These are phyloP conservation scores for Aspergillus sp. DNA, from an alignment of 2,329 filamentous ascomycete genomes.

Conservation along the genomic window DNA sequence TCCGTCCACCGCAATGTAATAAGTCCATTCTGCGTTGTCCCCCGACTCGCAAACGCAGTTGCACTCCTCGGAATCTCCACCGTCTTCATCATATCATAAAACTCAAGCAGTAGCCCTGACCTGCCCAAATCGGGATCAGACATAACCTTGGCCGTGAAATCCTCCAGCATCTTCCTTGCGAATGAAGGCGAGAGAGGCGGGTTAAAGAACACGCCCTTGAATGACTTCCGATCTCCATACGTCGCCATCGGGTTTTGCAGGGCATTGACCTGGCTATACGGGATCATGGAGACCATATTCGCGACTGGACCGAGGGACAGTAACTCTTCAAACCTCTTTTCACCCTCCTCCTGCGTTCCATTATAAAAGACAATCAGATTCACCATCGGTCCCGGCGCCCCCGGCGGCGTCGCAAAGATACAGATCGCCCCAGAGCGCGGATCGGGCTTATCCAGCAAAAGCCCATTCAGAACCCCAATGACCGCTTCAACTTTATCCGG, in stretches of 20 bases:
- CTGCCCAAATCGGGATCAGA: conserved; percentile 30
- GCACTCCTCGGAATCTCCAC: conserved; percentile 34
- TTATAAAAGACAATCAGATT: conserved; percentile 18
- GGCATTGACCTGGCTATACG: conserved; percentile 44
- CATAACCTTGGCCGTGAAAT: conserved; percentile 29
- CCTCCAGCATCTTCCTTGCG: conserved; percentile 30
- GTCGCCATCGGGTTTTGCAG: conserved; percentile 38
- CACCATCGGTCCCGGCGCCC: conserved; percentile 8
- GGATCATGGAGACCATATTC: conserved; percentile 41
- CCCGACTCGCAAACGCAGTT: conserved; percentile 50
- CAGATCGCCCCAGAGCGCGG: conserved; percentile 7
- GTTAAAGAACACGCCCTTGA: conserved; percentile 48
- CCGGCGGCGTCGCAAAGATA: conserved; percentile 7
- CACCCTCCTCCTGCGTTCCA: conserved; percentile 30
- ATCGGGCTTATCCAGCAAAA: conserved; percentile 7
- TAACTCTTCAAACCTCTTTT: conserved; percentile 37
- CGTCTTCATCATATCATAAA: conserved; percentile 43
- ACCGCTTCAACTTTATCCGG: conserved; percentile 21
- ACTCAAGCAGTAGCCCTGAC: conserved; percentile 42
- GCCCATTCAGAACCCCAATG: background rate
- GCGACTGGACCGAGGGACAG: conserved; percentile 39
- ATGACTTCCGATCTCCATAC: conserved; percentile 41
- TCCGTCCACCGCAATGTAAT: conserved; percentile 45
- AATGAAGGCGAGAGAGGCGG: conserved; percentile 41
- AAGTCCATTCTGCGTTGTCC: conserved; percentile 46